Percentiles rank a stretch among this genome's conserved stretches.
These are phyloP conservation scores for Saccharomycopsis amapae DNA, from an alignment of 805 yeast species.

Conservation along the genomic window DNA sequence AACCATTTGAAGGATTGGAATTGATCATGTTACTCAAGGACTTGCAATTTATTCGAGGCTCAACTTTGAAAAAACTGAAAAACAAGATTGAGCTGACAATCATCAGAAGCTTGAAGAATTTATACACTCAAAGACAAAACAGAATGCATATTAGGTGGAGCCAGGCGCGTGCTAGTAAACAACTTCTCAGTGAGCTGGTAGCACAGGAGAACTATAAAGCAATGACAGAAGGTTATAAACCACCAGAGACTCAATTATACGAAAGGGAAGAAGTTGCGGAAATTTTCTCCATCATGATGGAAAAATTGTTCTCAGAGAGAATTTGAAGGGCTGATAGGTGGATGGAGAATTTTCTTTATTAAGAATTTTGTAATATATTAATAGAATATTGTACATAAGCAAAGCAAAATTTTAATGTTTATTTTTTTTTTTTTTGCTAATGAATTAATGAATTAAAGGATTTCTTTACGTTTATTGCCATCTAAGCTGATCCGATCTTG, in stretches of 20 bases:
- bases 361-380: too few species aligned
- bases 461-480: too few species aligned
- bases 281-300: neutral
- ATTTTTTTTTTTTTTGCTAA: too few species aligned
- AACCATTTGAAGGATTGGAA: conserved; percentile 5
- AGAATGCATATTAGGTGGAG: conserved; percentile 3
- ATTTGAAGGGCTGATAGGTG: too few species aligned
- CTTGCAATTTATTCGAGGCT: neutral
- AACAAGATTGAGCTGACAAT: neutral
- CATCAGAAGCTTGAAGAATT: neutral
- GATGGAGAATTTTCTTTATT: too few species aligned
- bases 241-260: neutral
- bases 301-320: neutral
- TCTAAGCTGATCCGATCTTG: too few species aligned
- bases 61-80: neutral
- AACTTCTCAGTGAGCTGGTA: neutral
- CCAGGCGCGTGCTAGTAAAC: neutral
- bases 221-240: neutral
- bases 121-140: neutral
- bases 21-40: neutral
- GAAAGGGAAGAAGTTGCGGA: neutral
- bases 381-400: too few species aligned
- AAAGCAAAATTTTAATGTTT: too few species aligned
- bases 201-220: conserved; percentile 8
- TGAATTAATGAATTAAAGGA: too few species aligned